Evolutionary conservation across 1,139 yeast species (phyloP), one percentile per base, ranked within the genome.

Genomic region (Arxiozyma telluris): DNA sequence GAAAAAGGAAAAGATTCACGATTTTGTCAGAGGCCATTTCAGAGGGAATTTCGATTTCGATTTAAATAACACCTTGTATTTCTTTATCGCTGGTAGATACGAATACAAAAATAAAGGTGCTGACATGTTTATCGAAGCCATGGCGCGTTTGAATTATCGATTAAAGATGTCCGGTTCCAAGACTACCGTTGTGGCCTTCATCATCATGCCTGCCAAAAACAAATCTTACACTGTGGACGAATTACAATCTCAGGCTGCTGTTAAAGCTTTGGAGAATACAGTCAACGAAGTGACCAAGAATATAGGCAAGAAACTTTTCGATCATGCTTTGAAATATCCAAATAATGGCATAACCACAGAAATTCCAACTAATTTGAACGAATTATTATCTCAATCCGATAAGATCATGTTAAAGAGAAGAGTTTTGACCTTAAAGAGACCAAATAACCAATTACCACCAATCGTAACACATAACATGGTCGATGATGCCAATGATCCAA

Each of bases 401-500:
- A 78, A 94, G 61, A 96, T 93, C 49, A 76, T 88, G 59, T 78
- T 93, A 67, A 93, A 93, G 71, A 83, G 97, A 71, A 83, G 98
- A 71, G 94, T 91, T 59, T 86, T 87, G 72, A 97, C 98, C 3
- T 79, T 93, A 65, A 90, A 90, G 73, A 81, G 98, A 65, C 63
- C 68, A 15, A 89, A 84, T 52, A 90, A 86, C 54, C 77, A 88
- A 4, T 76, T 90, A 64, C 98, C 98, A 41, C 96, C 98, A 42
- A 88, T 93, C 66, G 97, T 91, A 46, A 93, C 98, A n/a, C 98
- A 93, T 72, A 93, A 93, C 72, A 91, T 93, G 96, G 80, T 80
- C 52, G 96, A 93, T 66, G 98, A 93, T 68, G 80, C 89, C 21
- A 83, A 76, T 54, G 98, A 93, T 72, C 97, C 98, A 53, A 84